Base-by-base conservation (phyloP, 768 basidiomycete genomes). In the Tylopilus plumbeoviolaceoides region DNA sequence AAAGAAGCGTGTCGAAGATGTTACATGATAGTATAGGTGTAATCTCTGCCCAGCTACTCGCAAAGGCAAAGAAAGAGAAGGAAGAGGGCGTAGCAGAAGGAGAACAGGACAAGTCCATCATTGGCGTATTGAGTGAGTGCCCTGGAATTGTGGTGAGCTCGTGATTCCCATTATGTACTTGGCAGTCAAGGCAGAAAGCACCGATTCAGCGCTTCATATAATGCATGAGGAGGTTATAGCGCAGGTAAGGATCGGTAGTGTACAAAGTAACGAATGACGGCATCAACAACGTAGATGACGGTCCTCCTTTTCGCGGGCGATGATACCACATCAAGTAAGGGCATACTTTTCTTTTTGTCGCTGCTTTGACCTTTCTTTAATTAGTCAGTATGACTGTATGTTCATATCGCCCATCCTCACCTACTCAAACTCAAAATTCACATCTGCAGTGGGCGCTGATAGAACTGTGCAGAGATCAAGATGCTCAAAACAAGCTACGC, bases 391-490 rank as follows among this genome's bases (percentile, higher is more conserved):
- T 23, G 5, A 23, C 23, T 4, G 23, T 23, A 23, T 5, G 23
- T 23, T 23, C 23, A 23, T 23, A 23, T 5, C 23, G 23, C 5
- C 23, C 23, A 23, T 23, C 23, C 23, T 23, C 23, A 23, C 23
- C 23, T 23, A 30, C 30, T 30, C 8, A 11, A 30, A 30, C 30
- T 11, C 30, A 48, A 21, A 44, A n/a, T 42, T 10, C 4, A 25
- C 18, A 2, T 42, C 12, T 44, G 11, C 23, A 63, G 57, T 84
- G 82, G 81, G 78, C 79, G 2, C 69, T 84, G 0, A 75, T 84
- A 27, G 81, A 84, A 60, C 72, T 84, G 0, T 72, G 71, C 14
- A 72, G 67, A 44, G 55, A 78, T 46, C 73, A 66, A 3, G 72
- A 75, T 18, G 68, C 67, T 21, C 82, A 84, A 63, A 56, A 68